Evolutionary conservation across 306 rosid species (phyloP), one percentile per base, ranked within the genome.

Genomic region (Sophora flavescens): DNA sequence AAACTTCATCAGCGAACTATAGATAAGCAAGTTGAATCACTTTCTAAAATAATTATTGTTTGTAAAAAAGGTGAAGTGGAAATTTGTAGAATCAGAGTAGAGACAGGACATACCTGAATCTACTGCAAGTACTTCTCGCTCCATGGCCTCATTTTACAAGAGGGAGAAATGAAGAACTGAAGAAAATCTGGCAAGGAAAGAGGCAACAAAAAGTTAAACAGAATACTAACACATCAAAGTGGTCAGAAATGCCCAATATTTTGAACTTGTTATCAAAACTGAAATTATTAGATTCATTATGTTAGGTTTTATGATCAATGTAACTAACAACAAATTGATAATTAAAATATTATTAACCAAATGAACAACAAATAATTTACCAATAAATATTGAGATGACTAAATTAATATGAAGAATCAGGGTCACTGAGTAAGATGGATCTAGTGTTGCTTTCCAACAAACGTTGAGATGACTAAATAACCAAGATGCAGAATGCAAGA

Each of bases 81-180:
- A 78, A 71, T 39, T 32, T 47, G 71, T 16, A 74, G 22, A 30
- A 44, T 54, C 11, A 54, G 77, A 71, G 68, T 45, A 63, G 68
- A 86, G n/a, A 58, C 72, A 28, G 42, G 47, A 75, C 13, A 78
- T 62, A 95, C 99, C 99, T 83, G 99, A 95, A 89, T 95, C 97
- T 78, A 95, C 91, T 38, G 99, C 97, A 53, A 86, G 99, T 58
- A 95, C 90, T 84, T 95, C 99, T 80, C 99, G 86, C 68, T 92
- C 99, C 97, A 92, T 92, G 67, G 97, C 99, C 73, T 95, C 97
- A 76, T 86, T 95, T 95, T 41, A 95, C 96, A 51, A 95, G 88
- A 38, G 97, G n/a, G 99, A 75, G 99, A 95, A 76, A 92, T 87
- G 82, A 95, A 95, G 89, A 95, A 95, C 87, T 84, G 96, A n/a